Conservation (phyloP, 352 stramenopile genomes). For the Phytophthora fragariaefolia region DNA sequence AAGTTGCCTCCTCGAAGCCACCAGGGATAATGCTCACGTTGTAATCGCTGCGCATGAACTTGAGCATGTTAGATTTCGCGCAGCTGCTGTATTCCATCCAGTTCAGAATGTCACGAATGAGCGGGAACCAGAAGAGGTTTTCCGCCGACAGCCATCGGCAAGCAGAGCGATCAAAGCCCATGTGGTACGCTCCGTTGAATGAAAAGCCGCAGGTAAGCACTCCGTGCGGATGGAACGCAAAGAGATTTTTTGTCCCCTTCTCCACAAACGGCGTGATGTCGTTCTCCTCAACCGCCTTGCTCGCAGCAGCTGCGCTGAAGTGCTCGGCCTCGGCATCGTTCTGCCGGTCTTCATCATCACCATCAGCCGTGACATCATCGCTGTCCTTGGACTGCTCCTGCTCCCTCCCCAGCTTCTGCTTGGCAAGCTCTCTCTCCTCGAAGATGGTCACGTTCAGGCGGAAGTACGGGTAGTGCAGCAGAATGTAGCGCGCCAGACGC, state of each 20-base stretch:
- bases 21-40: conserved; percentile 90
- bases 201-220: conserved; percentile 60
- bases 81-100: conserved; percentile 70
- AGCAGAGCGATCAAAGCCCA: conserved; percentile 52
- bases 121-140: conserved; percentile 71
- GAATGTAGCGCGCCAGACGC: conserved; percentile 40
- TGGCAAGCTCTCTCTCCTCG: conserved; percentile 38
- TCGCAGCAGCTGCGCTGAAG: conserved; percentile 18
- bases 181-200: conserved; percentile 64
- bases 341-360: conserved; percentile 10
- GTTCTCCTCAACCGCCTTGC: conserved; percentile 30
- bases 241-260: conserved; percentile 26
- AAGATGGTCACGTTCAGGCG: conserved; percentile 51
- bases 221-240: conserved; percentile 73
- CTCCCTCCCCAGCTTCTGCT: conserved; percentile 14
- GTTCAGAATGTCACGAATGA: conserved; percentile 62
- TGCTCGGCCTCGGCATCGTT: conserved; percentile 9
- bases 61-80: conserved; percentile 52
- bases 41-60: conserved; percentile 52
- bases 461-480: conserved; percentile 68
- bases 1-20: conserved; percentile 94
- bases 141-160: conserved; percentile 71
- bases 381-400: conserved; percentile 4
- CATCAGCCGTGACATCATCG: conserved; percentile 8
- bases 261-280: conserved; percentile 24